Evolutionary conservation across 1,139 yeast genomes (phyloP), one percentile per base, ranked within the genome.

Genomic region (Suhomyces panamericanus): DNA sequence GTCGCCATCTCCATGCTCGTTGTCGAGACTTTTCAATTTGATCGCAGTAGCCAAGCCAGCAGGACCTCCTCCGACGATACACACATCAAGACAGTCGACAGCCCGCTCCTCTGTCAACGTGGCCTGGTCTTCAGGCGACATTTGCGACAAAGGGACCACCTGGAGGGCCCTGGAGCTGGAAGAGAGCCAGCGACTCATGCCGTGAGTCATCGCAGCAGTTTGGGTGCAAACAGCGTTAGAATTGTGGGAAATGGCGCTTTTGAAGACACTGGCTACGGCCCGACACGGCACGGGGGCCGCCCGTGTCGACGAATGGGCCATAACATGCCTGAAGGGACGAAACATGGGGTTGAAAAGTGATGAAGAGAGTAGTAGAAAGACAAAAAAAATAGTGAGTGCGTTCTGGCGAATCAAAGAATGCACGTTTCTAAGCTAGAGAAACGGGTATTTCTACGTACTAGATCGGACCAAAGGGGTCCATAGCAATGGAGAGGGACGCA

Each of bases 21-120:
- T 70, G 59, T 93, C 98, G 38, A 91, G 69, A 59, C 89, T 96
- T 62, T 93, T 93, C 55, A 90, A 70, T 52, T 80, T 78, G 51
- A 93, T 93, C 12, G 98, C 99, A 1, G 99, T 85, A 1, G 96
- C 93, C 44, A 93, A 73, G 10, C 99, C 99, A 1, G 98, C 95
- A 4, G 98, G 98, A 0, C 99, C 99, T 35, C 96, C 99, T 32
- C 99, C 99, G 1, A 93, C 96, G 39, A 93, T 89, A 58, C 96
- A 87, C 15, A 93, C 95, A 63, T 93, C 99, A 13, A 89, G 96
- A 31, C 79, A 77, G 57, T 93, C 98, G 7, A 76, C 78, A 9
- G 87, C 95, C 48, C 98, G 73, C 51, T 85, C 90, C 50, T 78
- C 83, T 3, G 67, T 66, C 35, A 83, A 65, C 4, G 69, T 51